Evolutionary conservation across 805 yeast genomes (phyloP).

Genomic region (Yarrowia sp.): DNA sequence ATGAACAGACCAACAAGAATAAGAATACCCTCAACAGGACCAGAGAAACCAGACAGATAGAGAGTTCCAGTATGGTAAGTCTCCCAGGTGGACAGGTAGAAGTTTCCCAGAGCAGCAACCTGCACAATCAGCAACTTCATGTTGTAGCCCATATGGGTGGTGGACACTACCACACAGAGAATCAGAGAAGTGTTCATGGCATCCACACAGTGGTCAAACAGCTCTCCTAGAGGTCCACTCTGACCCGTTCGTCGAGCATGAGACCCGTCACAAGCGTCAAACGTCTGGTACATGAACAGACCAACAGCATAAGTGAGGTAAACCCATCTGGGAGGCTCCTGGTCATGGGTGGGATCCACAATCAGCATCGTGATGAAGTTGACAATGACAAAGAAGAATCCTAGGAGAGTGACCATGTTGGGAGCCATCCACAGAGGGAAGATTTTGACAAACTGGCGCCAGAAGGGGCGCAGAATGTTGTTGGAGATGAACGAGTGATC

Average conservation of each 20-base stretch:
- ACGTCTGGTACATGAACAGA: slow-evolving; percentile 88
- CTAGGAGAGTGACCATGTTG: slow-evolving; percentile 64
- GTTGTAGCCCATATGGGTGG: slow-evolving; percentile 70
- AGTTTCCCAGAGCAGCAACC: slow-evolving; percentile 58
- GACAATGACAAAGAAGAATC: slow-evolving; percentile 71
- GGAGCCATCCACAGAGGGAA: slow-evolving; percentile 86
- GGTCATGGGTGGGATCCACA: slow-evolving; percentile 71
- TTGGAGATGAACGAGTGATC: slow-evolving; percentile 82
- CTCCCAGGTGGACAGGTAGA: slow-evolving; percentile 93
- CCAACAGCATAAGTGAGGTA: slow-evolving; percentile 81
- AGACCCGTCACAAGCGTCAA: slow-evolving; percentile 95
- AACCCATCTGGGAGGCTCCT: slow-evolving; percentile 74
- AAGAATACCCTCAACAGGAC: slow-evolving; percentile 94
- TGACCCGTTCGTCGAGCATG: slow-evolving; percentile 97
- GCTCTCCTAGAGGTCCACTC: slow-evolving; percentile 91
- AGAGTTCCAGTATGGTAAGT: slow-evolving; percentile 88
- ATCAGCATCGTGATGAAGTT: slow-evolving; percentile 71
- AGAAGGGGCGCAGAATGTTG: slow-evolving; percentile 79
- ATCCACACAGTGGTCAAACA: slow-evolving; percentile 86
- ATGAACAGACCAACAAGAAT: slow-evolving; percentile 63
- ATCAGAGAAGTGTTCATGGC: slow-evolving; percentile 78
- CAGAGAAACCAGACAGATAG: slow-evolving; percentile 79
- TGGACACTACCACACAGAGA: slow-evolving; percentile 71
- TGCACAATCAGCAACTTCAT: slow-evolving; percentile 55
- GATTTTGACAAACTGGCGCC: slow-evolving; percentile 71